These are phyloP conservation scores for Uronychia setigera DNA, from an alignment of 73 alveolate genomes.

Conservation along the genomic window DNA sequence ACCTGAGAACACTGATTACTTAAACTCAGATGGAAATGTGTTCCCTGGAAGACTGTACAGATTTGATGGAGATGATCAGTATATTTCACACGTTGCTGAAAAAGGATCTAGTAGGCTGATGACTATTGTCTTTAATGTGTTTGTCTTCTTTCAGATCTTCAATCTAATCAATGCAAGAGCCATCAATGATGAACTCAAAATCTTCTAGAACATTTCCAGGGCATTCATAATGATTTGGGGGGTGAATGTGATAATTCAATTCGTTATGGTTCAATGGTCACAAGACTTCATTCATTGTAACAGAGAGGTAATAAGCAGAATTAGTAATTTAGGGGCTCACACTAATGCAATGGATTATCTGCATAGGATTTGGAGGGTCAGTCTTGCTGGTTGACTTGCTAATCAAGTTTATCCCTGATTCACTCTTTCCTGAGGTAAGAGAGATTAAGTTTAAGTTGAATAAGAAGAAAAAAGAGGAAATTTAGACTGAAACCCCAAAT, in stretches of 20 bases:
- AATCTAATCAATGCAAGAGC: conserved; percentile 89
- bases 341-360: conserved; percentile 77
- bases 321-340: conserved; percentile 87
- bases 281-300: too few relatives aligned
- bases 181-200: conserved; percentile 86
- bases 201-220: conserved; percentile 61
- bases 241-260: too few relatives aligned
- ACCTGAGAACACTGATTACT: conserved; percentile 67
- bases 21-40: conserved; percentile 31
- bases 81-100: conserved; percentile 50
- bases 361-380: conserved; percentile 76
- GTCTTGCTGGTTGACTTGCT: conserved; percentile 55
- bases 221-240: too few relatives aligned
- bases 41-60: conserved; percentile 63
- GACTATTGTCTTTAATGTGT: conserved; percentile 86
- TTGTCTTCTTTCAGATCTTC: conserved; percentile 86
- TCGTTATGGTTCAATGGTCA: too few relatives aligned
- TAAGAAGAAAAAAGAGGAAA: too few relatives aligned
- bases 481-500: too few relatives aligned
- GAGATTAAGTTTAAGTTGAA: too few relatives aligned
- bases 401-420: conserved; percentile 70
- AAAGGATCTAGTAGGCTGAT: conserved; percentile 88
- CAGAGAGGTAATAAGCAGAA: too few relatives aligned
- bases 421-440: conserved; percentile 35
- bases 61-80: conserved; percentile 69